phyloP scores from a whole-genome alignment of 2,329 filamentous ascomycete genomes.

The Hypoxylon sp. region DNA sequence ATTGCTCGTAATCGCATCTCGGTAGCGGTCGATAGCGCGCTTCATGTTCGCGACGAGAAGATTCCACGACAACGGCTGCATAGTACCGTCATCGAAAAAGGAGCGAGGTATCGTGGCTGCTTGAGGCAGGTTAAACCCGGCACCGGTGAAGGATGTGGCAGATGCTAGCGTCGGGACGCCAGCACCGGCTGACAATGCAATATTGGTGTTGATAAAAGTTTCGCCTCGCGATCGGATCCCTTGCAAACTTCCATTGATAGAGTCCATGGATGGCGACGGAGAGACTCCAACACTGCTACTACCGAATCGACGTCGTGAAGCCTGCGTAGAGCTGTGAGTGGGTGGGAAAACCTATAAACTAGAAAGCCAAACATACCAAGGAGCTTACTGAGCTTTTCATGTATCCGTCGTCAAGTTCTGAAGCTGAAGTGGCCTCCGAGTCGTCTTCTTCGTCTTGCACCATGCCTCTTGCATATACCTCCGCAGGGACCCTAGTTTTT shows the following conservation, averaged over 20 bases:
- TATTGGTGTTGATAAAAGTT: constrained; percentile 61
- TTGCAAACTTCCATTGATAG: constrained; percentile 77
- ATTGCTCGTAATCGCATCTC: constrained; percentile 85
- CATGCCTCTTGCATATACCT: constrained; percentile 87
- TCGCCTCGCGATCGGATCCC: constrained; percentile 69
- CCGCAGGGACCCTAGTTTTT: constrained; percentile 87
- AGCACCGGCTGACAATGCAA: constrained; percentile 53
- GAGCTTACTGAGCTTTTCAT: constrained; percentile 77
- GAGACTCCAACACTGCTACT: constrained; percentile 74
- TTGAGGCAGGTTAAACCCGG: constrained; percentile 67
- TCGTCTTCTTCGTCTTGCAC: constrained; percentile 90
- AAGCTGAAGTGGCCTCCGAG: constrained; percentile 84
- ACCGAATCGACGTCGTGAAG: constrained; percentile 68
- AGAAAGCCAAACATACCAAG: constrained; percentile 64
- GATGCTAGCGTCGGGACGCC: constrained; percentile 65
- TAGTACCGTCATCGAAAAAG: constrained; percentile 90
- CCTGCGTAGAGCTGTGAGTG: constrained; percentile 54
- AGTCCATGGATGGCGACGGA: constrained; percentile 91
- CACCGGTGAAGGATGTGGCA: constrained; percentile 72
- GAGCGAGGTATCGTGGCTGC: constrained; percentile 77
- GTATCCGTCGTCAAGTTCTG: constrained; percentile 83
- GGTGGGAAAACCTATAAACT: constrained; percentile 12
- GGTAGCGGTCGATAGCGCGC: constrained; percentile 87
- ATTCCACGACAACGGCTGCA: constrained; percentile 87
- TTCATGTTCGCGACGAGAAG: constrained; percentile 93